Evolutionary conservation across 225 moss, liverwort and hornwort species (phyloP), one percentile per base, ranked within the genome.

Genomic region (Rhytidiadelphus loreus): DNA sequence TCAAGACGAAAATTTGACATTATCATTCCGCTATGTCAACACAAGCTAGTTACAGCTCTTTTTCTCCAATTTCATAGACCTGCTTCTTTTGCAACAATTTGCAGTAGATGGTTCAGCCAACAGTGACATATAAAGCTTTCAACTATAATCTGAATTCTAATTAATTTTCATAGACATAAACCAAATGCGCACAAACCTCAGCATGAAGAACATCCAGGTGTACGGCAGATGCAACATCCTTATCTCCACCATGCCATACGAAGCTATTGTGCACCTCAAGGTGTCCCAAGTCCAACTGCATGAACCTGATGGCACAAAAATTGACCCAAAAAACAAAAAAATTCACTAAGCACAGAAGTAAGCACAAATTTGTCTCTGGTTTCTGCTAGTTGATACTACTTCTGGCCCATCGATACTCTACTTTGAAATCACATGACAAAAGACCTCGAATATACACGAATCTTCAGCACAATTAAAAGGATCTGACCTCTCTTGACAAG

Each of bases 201-300:
- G 97, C 97, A 88, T 92, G 96, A 76, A 98, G 95, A 66, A 98
- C 92, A 93, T 98, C 98, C 86, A 98, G 90, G 86, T 98, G 98
- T 55, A 98, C 97, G 85, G 97, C 97, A 91, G 98, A 96, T 66
- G 96, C 91, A 89, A 96, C 94, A 86, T 91, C 92, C 91, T 95
- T 96, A 44, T 84, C 92, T 87, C 98, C 98, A 88, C 98, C 97
- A 93, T 97, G 97, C 98, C 98, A 98, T 77, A 96, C 94, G 77
- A 98, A 93, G 68, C 91, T 93, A 82, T 98, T 98, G 89, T 95
- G 94, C 84, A 98, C 93, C 91, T 98, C 97, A 84, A 98, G 95
- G 81, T 98, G 98, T 61, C 97, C 98, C 85, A 98, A 92, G 86
- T 98, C 98, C 91, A 98, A 92, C 92, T 98, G 96, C 98, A 98